These are phyloP conservation scores for Metarhizium sp. DNA, from an alignment of 2,329 filamentous ascomycete species.

Conservation along the genomic window DNA sequence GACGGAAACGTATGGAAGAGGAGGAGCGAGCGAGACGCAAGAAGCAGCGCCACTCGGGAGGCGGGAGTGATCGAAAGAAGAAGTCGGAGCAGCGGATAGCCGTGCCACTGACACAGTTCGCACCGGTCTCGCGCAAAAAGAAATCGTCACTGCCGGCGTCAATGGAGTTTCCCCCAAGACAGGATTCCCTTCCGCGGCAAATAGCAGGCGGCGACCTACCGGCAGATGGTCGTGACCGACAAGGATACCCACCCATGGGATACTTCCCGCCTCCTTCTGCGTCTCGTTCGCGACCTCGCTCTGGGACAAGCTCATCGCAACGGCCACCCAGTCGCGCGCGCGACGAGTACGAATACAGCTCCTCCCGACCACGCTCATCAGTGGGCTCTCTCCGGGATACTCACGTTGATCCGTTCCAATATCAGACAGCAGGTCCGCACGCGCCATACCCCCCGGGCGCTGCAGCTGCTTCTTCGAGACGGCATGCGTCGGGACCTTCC, in stretches of 20 bases:
- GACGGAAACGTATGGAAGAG: conserved; percentile 46
- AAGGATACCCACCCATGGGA: conserved; percentile 37
- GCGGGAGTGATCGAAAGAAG: conserved; percentile 26
- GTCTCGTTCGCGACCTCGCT: conserved; percentile 30
- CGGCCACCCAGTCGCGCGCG: conserved; percentile 22
- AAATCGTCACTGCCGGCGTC: conserved; percentile 13
- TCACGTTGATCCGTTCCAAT: conserved; percentile 40
- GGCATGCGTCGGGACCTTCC: conserved; percentile 26
- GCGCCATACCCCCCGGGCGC: conserved; percentile 23
- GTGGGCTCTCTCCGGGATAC: conserved; percentile 21
- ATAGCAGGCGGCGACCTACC: conserved; percentile 27
- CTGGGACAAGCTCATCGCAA: conserved; percentile 31
- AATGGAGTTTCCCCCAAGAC: conserved; percentile 12
- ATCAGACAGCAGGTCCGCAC: conserved; percentile 37
- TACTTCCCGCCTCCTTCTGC: conserved; percentile 39
- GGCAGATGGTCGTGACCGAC: conserved; percentile 22
- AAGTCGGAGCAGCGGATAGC: conserved; percentile 38
- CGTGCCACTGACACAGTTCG: conserved; percentile 44
- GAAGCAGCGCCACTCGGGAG: conserved; percentile 40
- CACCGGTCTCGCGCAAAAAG: conserved; percentile 29
- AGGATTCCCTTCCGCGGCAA: conserved; percentile 28
- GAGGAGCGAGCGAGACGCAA: conserved; percentile 58
- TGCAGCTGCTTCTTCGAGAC: conserved; percentile 22
- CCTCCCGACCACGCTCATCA: conserved; percentile 17
- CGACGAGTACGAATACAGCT: conserved; percentile 33